Evolutionary conservation across 345 rosid species (phyloP).

Genomic region (Raphanus raphanistrum): DNA sequence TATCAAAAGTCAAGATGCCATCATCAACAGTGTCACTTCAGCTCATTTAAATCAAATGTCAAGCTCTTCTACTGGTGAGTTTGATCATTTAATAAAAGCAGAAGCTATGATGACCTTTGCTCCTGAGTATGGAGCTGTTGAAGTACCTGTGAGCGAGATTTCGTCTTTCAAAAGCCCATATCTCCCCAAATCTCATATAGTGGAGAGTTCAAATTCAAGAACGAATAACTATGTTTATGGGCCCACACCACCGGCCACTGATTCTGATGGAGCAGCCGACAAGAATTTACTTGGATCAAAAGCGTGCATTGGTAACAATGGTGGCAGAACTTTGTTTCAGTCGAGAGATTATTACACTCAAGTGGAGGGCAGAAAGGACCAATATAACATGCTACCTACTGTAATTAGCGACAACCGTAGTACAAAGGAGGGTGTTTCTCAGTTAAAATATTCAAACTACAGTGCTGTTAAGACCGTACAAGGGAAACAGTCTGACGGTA

Average conservation of each 20-base stretch:
- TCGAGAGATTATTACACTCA: constrained; percentile 50
- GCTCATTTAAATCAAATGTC: constrained; percentile 51
- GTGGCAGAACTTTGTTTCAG: constrained; percentile 30
- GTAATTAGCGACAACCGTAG: constrained; percentile 44
- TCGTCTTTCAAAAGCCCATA: constrained; percentile 83
- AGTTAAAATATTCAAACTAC: constrained; percentile 57
- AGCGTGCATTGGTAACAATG: constrained; percentile 47
- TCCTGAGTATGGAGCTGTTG: constrained; percentile 95
- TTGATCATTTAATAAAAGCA: constrained; percentile 88
- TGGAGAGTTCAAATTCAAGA: constrained; percentile 71
- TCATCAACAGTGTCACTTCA: constrained; percentile 49
- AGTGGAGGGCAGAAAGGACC: constrained; percentile 62
- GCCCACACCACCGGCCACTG: constrained; percentile 76
- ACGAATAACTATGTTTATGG: constrained; percentile 69
- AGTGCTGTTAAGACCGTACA: constrained; percentile 51
- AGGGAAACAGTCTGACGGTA: constrained; percentile 53
- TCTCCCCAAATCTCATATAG: constrained; percentile 69
- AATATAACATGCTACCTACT: constrained; percentile 45
- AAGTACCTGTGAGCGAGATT: constrained; percentile 62
- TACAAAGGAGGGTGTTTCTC: constrained; percentile 49
- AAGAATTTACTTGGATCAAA: constrained; percentile 56
- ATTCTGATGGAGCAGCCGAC: constrained; percentile 62
- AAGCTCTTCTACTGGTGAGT: constrained; percentile 60
- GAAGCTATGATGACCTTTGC: constrained; percentile 97
- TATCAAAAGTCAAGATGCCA: constrained; percentile 69